Percentiles rank a stretch among this genome's conserved stretches.
phyloP scores from a whole-genome alignment of 306 rosid species.

The Hippophae tibetana region DNA sequence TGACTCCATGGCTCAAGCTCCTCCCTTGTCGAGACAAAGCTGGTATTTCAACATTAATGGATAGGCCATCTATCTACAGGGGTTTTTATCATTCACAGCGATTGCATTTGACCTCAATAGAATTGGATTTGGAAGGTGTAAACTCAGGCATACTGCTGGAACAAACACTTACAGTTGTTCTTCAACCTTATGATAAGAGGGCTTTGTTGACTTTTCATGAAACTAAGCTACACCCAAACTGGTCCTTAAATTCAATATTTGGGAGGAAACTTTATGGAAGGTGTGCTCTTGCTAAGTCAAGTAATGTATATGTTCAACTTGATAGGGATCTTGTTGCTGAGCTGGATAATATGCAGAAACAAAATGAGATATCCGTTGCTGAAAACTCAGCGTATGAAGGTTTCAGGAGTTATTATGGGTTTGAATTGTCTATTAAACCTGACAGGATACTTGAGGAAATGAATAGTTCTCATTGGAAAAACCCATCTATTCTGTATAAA shows the following conservation, averaged over 20 bases:
- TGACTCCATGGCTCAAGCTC: constrained; percentile 94
- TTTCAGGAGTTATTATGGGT: constrained; percentile 38
- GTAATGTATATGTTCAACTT: constrained; percentile 67
- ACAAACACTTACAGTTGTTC: constrained; percentile 85
- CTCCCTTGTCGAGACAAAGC: constrained; percentile 95
- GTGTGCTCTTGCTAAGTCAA: constrained; percentile 70
- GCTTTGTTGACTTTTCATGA: constrained; percentile 21
- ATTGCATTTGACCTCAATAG: constrained; percentile 43
- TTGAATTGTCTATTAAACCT: constrained; percentile 67
- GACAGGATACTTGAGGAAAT: constrained; percentile 47
- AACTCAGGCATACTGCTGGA: constrained; percentile 52
- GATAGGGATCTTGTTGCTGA: constrained; percentile 49
- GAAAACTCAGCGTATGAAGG: constrained; percentile 30
- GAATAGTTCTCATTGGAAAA: constrained; percentile 21
- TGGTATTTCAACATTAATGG: constrained; percentile 74
- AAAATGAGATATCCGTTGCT: constrained; percentile 19
- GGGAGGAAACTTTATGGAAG: constrained; percentile 63
- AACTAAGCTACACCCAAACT: constrained; percentile 60
- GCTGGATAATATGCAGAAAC: constrained; percentile 44
- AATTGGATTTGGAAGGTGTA: constrained; percentile 26
- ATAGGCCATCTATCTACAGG: constrained; percentile 81
- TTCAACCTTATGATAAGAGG: constrained; percentile 45
- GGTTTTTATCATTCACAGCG: constrained; percentile 93
- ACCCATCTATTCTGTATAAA: constrained; percentile 47
- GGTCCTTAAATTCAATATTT: constrained; percentile 81